A percentile compares a stretch with the other conserved stretches of the same genome.
Conservation (phyloP, 2,329 filamentous ascomycete genomes). For the Penicillium psychrosexuale region DNA sequence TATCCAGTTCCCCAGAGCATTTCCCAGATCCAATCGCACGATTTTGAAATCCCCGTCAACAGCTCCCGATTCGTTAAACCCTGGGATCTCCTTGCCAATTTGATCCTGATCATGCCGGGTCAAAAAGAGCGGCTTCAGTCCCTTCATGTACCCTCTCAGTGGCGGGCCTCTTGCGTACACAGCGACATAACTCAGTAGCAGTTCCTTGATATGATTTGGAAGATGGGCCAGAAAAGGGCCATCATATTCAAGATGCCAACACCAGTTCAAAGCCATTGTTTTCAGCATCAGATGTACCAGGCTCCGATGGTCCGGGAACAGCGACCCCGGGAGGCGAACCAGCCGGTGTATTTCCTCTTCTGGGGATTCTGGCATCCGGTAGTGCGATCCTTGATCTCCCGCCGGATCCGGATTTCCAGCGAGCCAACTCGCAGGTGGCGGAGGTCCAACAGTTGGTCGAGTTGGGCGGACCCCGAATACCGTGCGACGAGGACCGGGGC, state of each 20-base stretch:
- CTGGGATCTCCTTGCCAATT: constrained; percentile 6
- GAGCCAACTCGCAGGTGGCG: constrained; percentile 48
- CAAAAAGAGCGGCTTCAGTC: constrained; percentile 52
- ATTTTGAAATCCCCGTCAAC: constrained; percentile 42
- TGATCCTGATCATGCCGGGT: constrained; percentile 10
- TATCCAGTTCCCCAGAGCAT: constrained; percentile 49
- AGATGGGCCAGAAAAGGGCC: constrained; percentile 53
- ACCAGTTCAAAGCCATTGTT: constrained; percentile 56
- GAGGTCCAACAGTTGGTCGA: constrained; percentile 45
- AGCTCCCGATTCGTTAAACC: constrained; percentile 1
- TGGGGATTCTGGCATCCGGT: constrained; percentile 10
- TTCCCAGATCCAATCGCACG: constrained; percentile 52
- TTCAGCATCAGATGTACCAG: constrained; percentile 53
- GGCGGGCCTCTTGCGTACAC: constrained; percentile 46
- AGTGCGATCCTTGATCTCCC: not conserved
- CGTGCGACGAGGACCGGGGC: constrained; percentile 31
- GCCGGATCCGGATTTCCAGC: constrained; percentile 16
- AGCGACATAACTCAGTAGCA: constrained; percentile 56
- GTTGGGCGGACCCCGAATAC: constrained; percentile 34
- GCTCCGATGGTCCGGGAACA: constrained; percentile 39
- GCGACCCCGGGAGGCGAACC: constrained; percentile 41
- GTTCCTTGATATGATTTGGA: constrained; percentile 51
- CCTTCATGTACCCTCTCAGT: constrained; percentile 40
- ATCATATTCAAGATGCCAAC: constrained; percentile 56
- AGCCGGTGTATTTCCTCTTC: constrained; percentile 30